Conservation (phyloP, 1,139 yeast genomes). For the Lodderomyces elongisporus region DNA sequence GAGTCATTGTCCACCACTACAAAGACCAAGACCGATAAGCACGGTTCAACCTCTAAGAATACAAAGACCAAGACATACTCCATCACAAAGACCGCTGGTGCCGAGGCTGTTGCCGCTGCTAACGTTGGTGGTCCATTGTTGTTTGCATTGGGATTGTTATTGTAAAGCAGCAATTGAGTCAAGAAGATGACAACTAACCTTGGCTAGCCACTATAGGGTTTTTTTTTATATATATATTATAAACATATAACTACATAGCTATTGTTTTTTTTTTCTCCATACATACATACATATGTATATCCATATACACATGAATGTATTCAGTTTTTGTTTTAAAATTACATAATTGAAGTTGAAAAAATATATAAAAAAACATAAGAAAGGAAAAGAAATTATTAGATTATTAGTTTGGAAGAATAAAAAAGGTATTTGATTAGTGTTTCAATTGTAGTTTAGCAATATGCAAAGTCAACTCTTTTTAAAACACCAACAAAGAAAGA, state of each 20-base stretch:
- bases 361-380: constrained; percentile 1
- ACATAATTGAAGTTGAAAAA: constrained; percentile 3
- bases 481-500: too few species aligned
- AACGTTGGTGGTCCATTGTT: constrained; percentile 14
- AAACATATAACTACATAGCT: too few species aligned
- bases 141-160: constrained; percentile 15
- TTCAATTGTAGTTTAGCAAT: too few species aligned
- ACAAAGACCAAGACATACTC: constrained; percentile 13
- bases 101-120: constrained; percentile 11
- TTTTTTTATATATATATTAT: too few species aligned
- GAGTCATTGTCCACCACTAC: constrained; percentile 8
- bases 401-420: background rate
- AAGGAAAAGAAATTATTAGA: background rate
- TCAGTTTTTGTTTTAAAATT: too few species aligned
- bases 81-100: constrained; percentile 16
- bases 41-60: constrained; percentile 8
- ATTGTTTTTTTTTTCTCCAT: too few species aligned
- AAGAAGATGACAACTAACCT: too few species aligned
- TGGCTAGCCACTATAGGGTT: too few species aligned
- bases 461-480: too few species aligned
- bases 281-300: too few species aligned
- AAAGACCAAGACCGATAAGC: constrained; percentile 6
- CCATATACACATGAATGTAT: too few species aligned
- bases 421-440: too few species aligned
- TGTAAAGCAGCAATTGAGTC: constrained; percentile 11